Percentiles rank a stretch among this genome's conserved stretches.
phyloP scores from a whole-genome alignment of 805 yeast species.

The Candida nitratophila region DNA sequence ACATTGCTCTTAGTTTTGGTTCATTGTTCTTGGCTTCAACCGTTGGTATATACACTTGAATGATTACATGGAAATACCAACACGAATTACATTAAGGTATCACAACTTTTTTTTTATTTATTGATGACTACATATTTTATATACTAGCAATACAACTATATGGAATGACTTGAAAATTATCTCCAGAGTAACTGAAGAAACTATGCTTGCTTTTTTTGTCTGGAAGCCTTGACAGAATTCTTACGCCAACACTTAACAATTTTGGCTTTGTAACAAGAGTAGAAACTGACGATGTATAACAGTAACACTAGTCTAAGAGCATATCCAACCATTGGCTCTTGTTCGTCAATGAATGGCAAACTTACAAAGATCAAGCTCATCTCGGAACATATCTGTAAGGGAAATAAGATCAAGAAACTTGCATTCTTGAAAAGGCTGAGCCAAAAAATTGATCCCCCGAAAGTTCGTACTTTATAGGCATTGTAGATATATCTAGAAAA shows the following conservation, averaged over 20 bases:
- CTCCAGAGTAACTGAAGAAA: too few species aligned
- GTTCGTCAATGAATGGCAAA: slow-evolving; percentile 12
- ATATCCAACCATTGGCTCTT: slow-evolving; percentile 1
- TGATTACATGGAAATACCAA: too few species aligned
- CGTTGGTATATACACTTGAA: slow-evolving; percentile 18
- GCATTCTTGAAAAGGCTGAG: slow-evolving; percentile 12
- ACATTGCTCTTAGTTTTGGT: slow-evolving; percentile 22
- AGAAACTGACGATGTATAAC: slow-evolving; percentile 14
- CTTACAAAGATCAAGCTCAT: slow-evolving; percentile 15
- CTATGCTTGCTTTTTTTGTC: neutral
- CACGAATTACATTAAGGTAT: too few species aligned
- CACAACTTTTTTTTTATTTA: too few species aligned
- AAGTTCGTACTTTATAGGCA: slow-evolving; percentile 20
- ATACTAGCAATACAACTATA: neutral
- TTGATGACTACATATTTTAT: too few species aligned
- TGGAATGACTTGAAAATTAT: neutral
- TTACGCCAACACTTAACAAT: slow-evolving; percentile 5
- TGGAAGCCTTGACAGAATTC: neutral
- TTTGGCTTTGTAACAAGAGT: slow-evolving; percentile 15
- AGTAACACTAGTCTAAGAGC: slow-evolving; percentile 10
- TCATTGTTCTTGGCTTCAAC: slow-evolving; percentile 21
- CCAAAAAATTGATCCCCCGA: slow-evolving; percentile 12
- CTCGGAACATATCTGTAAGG: slow-evolving; percentile 15
- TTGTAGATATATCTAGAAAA: slow-evolving; percentile 17
- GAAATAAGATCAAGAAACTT: slow-evolving; percentile 11